Evolutionary conservation across 495 filamentous ascomycete genomes (phyloP), one percentile per base, ranked within the genome.

Genomic region (Penicillium taxi): DNA sequence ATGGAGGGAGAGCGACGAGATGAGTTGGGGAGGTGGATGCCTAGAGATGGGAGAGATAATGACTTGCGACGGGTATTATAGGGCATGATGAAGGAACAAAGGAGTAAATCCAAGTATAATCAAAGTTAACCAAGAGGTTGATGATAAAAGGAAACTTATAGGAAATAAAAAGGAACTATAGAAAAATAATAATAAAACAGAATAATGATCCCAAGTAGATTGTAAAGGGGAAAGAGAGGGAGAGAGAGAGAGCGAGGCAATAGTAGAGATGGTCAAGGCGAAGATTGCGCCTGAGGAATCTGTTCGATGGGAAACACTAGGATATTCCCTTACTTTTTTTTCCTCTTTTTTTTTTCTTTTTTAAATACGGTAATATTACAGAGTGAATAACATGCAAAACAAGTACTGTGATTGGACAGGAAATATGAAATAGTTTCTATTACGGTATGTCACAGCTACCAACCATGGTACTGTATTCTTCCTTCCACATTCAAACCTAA

Each of bases 21-120:
- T 41, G 80, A 75, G 53, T 82, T 81, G 32, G 88, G 91, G 31
- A 98, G 66, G 50, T 90, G 86, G 44, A 96, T 94, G 56, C 91
- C 91, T 46, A 96, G 75, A 41, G 86, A 89, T 14, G 87, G 84
- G 46, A 98, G 72, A 20, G 91, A 98, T 53, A 98, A 65, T 55
- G 88, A 94, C 69, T 96, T 98, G 62, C 91, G 81, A 64, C 91
- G 83, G 44, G 91, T 98, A 63, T 98, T 95, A 75, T 96, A 96
- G 45, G 87, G 86, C 87, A 94, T 94, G 50, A 43, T 48, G 45
- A 36, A 45, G 32, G 45, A 21, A 39, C 27, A 44, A 34, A 29
- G 34, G 26, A 29, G 26, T 14, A 36, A 30, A 31, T 27, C 28
- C 39, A 37, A 24, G 35, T 39, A 37, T 39, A 42, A 41, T 26